Conservation (phyloP, 805 yeast species). For the Schizosaccharomyces octosporus region DNA sequence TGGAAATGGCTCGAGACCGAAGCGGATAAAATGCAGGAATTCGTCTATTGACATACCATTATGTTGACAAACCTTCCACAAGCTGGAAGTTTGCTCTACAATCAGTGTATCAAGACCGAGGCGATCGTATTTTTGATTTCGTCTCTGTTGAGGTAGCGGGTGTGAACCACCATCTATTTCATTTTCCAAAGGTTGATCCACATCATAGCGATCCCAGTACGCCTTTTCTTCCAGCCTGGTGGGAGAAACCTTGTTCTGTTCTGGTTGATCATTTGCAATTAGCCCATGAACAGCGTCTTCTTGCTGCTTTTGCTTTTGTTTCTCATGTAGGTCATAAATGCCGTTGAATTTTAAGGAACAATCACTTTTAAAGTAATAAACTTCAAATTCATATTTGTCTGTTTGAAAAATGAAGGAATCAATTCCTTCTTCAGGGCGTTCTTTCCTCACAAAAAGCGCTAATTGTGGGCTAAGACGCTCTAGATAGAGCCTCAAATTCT, state of each 20-base stretch:
- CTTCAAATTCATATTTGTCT: not conserved
- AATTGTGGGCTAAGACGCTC: not conserved
- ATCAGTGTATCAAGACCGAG: not conserved
- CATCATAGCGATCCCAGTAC: not conserved
- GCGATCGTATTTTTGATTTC: not conserved
- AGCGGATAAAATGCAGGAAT: not conserved
- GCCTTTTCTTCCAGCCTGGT: not conserved
- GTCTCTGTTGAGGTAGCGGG: not conserved
- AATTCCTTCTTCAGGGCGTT: not conserved
- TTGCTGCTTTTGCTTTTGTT: not conserved
- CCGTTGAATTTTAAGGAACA: not conserved
- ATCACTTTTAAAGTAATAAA: not conserved
- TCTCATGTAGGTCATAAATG: not conserved
- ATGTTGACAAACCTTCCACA: not conserved
- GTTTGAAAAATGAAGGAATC: not conserved
- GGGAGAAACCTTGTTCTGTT: not conserved
- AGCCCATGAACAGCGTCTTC: not conserved
- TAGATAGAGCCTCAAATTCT: not conserved
- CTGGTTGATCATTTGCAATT: not conserved
- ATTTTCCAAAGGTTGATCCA: not conserved
- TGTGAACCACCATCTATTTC: not conserved
- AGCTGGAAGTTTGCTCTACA: not conserved
- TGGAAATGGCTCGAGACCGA: not conserved
- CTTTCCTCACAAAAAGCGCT: not conserved
- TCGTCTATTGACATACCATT: not conserved